Evolutionary conservation across 768 basidiomycete genomes (phyloP).

Genomic region (Rhodotorula kratochvilovae): DNA sequence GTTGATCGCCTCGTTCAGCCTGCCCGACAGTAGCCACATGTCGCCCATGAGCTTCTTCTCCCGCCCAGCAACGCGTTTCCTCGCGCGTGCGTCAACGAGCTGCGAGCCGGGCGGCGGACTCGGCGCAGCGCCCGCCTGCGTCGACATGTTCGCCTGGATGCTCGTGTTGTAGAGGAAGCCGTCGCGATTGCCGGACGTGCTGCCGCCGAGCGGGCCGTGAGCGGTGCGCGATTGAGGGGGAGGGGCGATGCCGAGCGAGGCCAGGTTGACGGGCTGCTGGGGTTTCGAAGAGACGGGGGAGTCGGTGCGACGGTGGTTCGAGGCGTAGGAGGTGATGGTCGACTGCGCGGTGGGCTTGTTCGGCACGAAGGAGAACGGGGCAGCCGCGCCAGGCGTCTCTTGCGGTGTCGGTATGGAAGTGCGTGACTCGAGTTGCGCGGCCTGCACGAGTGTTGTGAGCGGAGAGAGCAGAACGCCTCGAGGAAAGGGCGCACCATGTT

Average conservation of each 20-base stretch:
- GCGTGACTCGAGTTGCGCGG: conserved; percentile 36
- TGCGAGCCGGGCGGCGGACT: conserved; percentile 28
- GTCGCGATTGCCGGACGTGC: conserved; percentile 26
- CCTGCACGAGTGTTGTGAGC: conserved; percentile 7
- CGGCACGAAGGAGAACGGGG: conserved; percentile 17
- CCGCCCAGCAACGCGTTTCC: conserved; percentile 54
- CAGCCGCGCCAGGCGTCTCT: conserved; percentile 16
- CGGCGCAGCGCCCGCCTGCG: conserved; percentile 9
- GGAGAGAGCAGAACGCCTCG: no score
- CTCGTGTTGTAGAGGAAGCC: conserved; percentile 26
- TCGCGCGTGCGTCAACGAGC: conserved; percentile 25
- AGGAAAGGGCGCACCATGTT: conserved; percentile 61
- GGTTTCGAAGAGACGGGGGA: not conserved
- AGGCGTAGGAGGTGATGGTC: conserved; percentile 9
- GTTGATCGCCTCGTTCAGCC: conserved; percentile 70
- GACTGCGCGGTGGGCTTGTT: conserved; percentile 5
- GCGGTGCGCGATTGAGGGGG: conserved; percentile 30
- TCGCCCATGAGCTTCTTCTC: conserved; percentile 84
- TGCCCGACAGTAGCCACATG: conserved; percentile 80
- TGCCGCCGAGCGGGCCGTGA: conserved; percentile 20
- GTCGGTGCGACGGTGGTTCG: not conserved
- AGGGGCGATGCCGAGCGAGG: conserved; percentile 26
- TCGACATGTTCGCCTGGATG: conserved; percentile 24
- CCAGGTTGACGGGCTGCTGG: conserved; percentile 24
- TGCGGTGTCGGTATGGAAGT: conserved; percentile 37